These are phyloP conservation scores for Acanthamoeba triangularis DNA, from an alignment of 208 protist species.

Conservation along the genomic window DNA sequence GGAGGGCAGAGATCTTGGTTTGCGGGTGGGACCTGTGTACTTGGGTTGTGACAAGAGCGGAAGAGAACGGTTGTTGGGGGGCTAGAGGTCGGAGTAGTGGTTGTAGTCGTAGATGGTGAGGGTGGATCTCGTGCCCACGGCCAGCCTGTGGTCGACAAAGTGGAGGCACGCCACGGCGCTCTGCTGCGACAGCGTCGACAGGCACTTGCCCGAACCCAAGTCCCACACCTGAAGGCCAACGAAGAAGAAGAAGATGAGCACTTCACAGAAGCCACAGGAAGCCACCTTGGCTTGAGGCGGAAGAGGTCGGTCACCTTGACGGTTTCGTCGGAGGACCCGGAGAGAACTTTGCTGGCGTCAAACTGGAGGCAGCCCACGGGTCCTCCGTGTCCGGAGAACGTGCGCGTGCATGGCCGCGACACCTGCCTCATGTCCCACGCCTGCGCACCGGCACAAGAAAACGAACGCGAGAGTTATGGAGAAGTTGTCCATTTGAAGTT, in stretches of 20 bases:
- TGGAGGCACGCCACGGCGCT: constrained; percentile 51
- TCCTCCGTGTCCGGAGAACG: constrained; percentile 43
- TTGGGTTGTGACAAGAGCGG: too few relatives aligned
- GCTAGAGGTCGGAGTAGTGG: constrained; percentile 20
- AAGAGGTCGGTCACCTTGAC: neutral
- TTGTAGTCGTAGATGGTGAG: constrained; percentile 65
- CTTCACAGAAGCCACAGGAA: neutral
- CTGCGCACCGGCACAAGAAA: neutral
- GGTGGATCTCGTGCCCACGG: constrained; percentile 38
- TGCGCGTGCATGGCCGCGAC: constrained; percentile 24
- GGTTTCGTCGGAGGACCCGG: constrained; percentile 43
- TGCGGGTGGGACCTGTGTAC: too few relatives aligned
- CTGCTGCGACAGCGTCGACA: constrained; percentile 35
- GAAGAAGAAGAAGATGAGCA: neutral
- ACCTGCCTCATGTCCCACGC: constrained; percentile 28
- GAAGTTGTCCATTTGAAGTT: too few relatives aligned
- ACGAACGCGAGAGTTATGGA: neutral
- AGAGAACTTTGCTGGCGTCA: constrained; percentile 20
- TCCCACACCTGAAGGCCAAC: neutral
- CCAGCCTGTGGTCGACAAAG: constrained; percentile 42
- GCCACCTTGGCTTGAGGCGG: neutral
- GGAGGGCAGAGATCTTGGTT: too few relatives aligned
- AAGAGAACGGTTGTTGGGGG: too few relatives aligned
- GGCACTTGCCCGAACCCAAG: constrained; percentile 1
- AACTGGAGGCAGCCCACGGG: constrained; percentile 61